Base-by-base conservation (phyloP, 305 asterid species). In the Solanum hybrid region DNA sequence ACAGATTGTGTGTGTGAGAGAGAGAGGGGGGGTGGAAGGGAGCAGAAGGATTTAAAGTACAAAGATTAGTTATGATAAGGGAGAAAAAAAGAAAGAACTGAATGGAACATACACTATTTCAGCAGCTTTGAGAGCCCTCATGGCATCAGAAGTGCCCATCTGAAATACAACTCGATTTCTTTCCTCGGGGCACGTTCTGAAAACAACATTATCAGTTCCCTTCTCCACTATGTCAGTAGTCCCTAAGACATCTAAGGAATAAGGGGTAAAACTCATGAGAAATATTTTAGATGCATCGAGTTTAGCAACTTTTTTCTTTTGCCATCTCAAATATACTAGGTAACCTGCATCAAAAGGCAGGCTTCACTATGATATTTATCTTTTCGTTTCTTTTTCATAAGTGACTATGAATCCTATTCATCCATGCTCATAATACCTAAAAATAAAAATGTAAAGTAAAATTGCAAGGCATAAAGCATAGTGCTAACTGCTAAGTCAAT, bases 111-210 rank as follows among this genome's bases (percentile, higher is more conserved):
- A 97, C 99, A 97, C 95, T 40, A 90, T 46, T 88, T 96, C 94
- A 82, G 98, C 97, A 89, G 98, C 98, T 89, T 91, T 94, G 89
- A 97, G 98, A 91, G 99, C 98, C 92, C 98, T 92, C 86, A 93
- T 93, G 26, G 98, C 94, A 94, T 97, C 98, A 79, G 98, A 97
- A 88, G 99, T 97, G 75, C 99, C 99, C 95, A 96, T 95, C 94
- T 97, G 98, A 88, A 97, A 94, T 42, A 97, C 98, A 86, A 97
- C 96, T 89, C 95, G 92, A 71, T 88, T 91, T 92, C 92, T 92
- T 92, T 97, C 99, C 90, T 95, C 96, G 4, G 93, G 93, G 79
- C 98, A 97, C 79, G 98, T 97, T 92, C 98, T 93, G 91, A 96
- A 96, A 88, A 96, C 98, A 91, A 96, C 93, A 90, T 74, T 89